Conservation (phyloP, 164 flowering plant species). For the Stephania yunnanensis region DNA sequence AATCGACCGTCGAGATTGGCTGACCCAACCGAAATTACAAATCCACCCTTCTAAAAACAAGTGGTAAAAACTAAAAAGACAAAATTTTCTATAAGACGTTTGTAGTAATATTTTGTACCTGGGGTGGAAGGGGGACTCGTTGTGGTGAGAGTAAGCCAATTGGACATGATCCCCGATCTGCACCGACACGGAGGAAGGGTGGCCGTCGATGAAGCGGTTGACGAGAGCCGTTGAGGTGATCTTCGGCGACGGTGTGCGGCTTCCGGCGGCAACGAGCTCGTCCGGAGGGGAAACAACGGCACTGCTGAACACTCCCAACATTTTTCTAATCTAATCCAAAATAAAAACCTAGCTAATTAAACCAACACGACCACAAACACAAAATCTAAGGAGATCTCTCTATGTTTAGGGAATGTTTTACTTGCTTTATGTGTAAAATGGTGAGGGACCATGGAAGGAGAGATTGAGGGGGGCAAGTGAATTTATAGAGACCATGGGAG, state of each 20-base stretch:
- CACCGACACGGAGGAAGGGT: conserved; percentile 50
- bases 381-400: background rate
- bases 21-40: no score
- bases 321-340: conserved; percentile 7
- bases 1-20: no score
- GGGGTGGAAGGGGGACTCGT: conserved; percentile 55
- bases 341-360: no score
- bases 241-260: conserved; percentile 84
- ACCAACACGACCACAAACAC: background rate
- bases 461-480: background rate
- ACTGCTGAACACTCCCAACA: conserved; percentile 89
- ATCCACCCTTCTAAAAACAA: no score
- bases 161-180: conserved; percentile 55
- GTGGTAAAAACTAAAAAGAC: no score
- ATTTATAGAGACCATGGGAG: conserved; percentile 16
- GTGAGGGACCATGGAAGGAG: conserved; percentile 4
- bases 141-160: conserved; percentile 65
- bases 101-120: conserved; percentile 34
- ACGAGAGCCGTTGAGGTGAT: conserved; percentile 42
- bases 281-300: conserved; percentile 71
- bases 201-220: conserved; percentile 39
- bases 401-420: background rate
- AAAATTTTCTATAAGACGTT: no score
- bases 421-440: conserved; percentile 1
- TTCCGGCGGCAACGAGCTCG: conserved; percentile 80